These are phyloP conservation scores for Xylaria digitata DNA, from an alignment of 2,329 filamentous ascomycete species.

Conservation along the genomic window DNA sequence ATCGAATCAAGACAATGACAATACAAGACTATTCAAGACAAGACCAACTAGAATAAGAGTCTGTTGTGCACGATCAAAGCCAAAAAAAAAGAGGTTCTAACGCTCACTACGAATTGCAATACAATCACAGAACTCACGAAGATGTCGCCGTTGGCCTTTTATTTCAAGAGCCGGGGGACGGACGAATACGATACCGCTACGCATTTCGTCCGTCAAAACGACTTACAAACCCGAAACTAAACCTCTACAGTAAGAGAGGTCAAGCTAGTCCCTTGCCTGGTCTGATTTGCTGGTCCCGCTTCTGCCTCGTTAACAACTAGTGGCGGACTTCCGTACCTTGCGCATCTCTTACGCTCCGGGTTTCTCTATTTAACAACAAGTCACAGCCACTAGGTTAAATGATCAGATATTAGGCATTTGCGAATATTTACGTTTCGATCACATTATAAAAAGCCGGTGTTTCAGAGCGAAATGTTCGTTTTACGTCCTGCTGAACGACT, in stretches of 20 bases:
- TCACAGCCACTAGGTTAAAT: too few species aligned
- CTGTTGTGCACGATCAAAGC: background rate
- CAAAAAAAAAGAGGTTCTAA: background rate
- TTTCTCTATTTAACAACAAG: background rate
- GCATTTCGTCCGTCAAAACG: slow-evolving; percentile 24
- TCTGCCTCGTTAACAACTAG: background rate
- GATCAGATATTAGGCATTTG: too few species aligned
- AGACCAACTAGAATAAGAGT: background rate
- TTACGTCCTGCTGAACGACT: too few species aligned
- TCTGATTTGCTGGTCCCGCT: background rate
- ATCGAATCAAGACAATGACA: background rate
- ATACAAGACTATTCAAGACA: background rate
- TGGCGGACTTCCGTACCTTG: slow-evolving; percentile 25
- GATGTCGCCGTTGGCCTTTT: slow-evolving; percentile 9
- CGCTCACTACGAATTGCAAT: slow-evolving; percentile 13
- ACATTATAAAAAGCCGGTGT: too few species aligned
- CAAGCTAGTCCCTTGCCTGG: background rate
- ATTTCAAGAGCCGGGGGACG: slow-evolving; percentile 14
- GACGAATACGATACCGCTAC: slow-evolving; percentile 1
- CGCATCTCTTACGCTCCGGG: too few species aligned
- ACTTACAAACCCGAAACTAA: slow-evolving; percentile 10
- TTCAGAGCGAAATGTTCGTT: too few species aligned
- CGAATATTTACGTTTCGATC: too few species aligned
- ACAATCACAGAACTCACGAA: slow-evolving; percentile 1
- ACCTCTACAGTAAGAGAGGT: background rate